Evolutionary conservation across 2,329 filamentous ascomycete species (phyloP), one percentile per base, ranked within the genome.

Genomic region (Cladosporium halotolerans): DNA sequence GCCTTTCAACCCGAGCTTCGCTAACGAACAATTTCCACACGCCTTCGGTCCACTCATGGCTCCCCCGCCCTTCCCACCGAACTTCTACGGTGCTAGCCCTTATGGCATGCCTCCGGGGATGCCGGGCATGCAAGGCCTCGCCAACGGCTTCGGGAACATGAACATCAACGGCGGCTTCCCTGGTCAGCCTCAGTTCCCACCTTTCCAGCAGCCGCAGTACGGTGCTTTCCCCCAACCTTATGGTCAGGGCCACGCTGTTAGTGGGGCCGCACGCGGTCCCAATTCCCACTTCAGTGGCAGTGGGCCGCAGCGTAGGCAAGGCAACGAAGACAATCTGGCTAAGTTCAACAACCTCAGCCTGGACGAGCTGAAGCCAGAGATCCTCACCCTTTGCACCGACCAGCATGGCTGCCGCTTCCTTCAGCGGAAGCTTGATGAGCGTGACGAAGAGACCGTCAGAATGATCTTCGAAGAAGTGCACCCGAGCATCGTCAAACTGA

Each of bases 391-490:
- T 34, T 97, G 92, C 80, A 97, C 96, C 73, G 93, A 99, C 66
- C 93, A 99, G 73, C 91, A 99, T 70, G 93, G 93, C 55, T 99
- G 93, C 66, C 88, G 93, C 55, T 99, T 93, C 70, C 76, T 99
- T 53, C 93, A 99, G 75, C 93, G 95, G 78, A 96, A 97, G 76
- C 79, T 99, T 4, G 93, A 99, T 73, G 92, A 95, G 66, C 86
- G 86, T 62, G 84, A 86, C 61, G 80, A 86, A 4, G 86, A 92
- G 28, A 83, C 95, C 64, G 81, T 96, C 48, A 87, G 95, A 70
- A 84, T 91, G 77, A 97, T 99, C 70, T 99, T 95, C 78, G 78
- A 85, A 31, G 93, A 99, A 76, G 96, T 91, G 50, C 89, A 92
- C 68, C 81, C 87, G 66, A 90, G 97, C 70, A 91, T 99, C 62